Evolutionary conservation across 345 rosid species (phyloP), one percentile per base, ranked within the genome.

Genomic region (Acer campestre): DNA sequence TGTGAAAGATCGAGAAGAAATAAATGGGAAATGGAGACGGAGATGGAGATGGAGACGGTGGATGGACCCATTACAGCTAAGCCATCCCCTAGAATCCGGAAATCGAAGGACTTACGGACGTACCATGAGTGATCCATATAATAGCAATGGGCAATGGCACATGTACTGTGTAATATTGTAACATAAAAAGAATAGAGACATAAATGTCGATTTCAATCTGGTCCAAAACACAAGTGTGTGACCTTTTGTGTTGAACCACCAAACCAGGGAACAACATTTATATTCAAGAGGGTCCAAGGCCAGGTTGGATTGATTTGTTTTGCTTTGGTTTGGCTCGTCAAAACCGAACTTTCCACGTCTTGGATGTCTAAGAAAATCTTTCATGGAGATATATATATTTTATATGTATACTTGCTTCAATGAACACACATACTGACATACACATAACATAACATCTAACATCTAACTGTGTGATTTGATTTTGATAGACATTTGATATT

Each of bases 61-160:
- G 58, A 23, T 14, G 81, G 74, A 25, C 81, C 78, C 78, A 68
- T 68, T 61, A 67, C 78, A 79, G 74, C 81, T 68, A 76, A 76
- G 58, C 10, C 10, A 42, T 2, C 78, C 35, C 40, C 67, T 3
- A 56, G 66, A 67, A 16, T 18, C 55, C 40, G 49, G 78, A 61
- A 48, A 38, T 1, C 66, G 29, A 53, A 64, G 72, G 67, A 75
- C 61, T 80, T 70, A 23, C 74, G 76, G 67, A 70, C 35, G 76
- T 70, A 70, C 79, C 61, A n/a, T 20, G 53, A 44, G 59, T 71
- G n/a, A 9, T 27, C 38, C 38, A 35, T 4, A 0, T 35, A 35
- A 35, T 35, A 35, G 38, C 38, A 35, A 35, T 4, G 38, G 38
- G 14, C 25, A 49, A 25, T 3, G 42, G 78, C 81, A 73, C 72